Evolutionary conservation across 305 asterid species (phyloP).

Genomic region (Fraxinus velutina): DNA sequence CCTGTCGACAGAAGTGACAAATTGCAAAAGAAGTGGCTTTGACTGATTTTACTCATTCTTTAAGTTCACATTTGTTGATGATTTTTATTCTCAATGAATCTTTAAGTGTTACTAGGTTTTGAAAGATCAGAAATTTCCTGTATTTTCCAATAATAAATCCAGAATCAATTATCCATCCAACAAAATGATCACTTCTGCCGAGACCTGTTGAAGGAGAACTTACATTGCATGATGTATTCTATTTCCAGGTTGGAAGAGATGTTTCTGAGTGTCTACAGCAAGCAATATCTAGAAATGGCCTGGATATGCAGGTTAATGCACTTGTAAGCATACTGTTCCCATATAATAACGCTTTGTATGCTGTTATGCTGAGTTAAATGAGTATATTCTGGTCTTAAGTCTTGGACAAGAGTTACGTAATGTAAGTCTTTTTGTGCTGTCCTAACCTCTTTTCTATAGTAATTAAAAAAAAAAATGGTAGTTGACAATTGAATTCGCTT

Average conservation of each 20-base stretch:
- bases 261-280: conserved; percentile 66
- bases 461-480: not conserved
- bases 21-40: not conserved
- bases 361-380: conserved; percentile 1
- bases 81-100: not conserved
- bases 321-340: conserved; percentile 49
- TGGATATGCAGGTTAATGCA: conserved; percentile 67
- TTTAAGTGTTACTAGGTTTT: not conserved
- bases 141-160: not conserved
- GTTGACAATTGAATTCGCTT: not conserved
- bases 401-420: not conserved
- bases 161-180: not conserved
- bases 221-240: not conserved
- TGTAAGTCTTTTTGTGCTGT: not conserved
- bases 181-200: not conserved
- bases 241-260: conserved; percentile 64
- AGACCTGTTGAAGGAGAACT: conserved; percentile 3
- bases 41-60: not conserved
- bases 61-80: not conserved
- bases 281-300: conserved; percentile 61
- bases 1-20: not conserved
- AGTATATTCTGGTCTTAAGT: not conserved
- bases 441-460: not conserved
- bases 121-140: not conserved
- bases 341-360: not conserved